Evolutionary conservation across 331 rosid species (phyloP).

Genomic region (Pyracantha coccinea): DNA sequence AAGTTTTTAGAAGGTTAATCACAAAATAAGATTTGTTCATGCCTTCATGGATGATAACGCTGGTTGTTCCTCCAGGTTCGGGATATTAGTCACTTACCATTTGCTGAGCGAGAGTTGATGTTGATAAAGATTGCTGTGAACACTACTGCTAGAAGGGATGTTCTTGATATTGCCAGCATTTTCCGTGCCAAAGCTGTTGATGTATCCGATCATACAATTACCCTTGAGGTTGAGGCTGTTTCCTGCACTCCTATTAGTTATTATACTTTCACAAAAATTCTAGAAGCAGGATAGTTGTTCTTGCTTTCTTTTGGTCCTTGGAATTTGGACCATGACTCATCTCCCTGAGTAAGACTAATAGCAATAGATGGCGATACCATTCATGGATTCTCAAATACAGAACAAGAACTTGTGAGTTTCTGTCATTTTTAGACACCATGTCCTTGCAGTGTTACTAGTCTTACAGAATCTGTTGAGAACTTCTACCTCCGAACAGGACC

Average conservation of each 20-base stretch:
- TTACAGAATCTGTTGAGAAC: not conserved
- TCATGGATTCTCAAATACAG: no score
- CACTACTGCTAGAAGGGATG: conserved; percentile 86
- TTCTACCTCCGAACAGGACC: not conserved
- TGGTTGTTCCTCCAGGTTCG: conserved; percentile 47
- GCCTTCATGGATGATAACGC: not conserved
- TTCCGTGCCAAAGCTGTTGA: conserved; percentile 93
- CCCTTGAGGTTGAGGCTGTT: conserved; percentile 37
- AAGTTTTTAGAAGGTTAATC: not conserved
- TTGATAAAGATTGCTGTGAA: conserved; percentile 89
- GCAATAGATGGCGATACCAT: not conserved
- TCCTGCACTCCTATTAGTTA: not conserved
- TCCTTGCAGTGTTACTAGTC: not conserved
- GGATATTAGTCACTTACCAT: conserved; percentile 78
- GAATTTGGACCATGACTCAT: not conserved
- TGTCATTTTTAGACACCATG: no score
- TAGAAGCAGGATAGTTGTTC: not conserved
- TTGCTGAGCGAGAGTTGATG: conserved; percentile 95
- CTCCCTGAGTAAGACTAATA: not conserved
- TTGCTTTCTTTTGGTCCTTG: not conserved
- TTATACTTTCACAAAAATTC: not conserved
- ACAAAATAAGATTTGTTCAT: not conserved
- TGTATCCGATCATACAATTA: conserved; percentile 91
- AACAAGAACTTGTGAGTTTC: no score
- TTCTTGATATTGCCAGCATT: conserved; percentile 92